Conservation (phyloP, 805 yeast genomes). For the Yueomyces sp. region DNA sequence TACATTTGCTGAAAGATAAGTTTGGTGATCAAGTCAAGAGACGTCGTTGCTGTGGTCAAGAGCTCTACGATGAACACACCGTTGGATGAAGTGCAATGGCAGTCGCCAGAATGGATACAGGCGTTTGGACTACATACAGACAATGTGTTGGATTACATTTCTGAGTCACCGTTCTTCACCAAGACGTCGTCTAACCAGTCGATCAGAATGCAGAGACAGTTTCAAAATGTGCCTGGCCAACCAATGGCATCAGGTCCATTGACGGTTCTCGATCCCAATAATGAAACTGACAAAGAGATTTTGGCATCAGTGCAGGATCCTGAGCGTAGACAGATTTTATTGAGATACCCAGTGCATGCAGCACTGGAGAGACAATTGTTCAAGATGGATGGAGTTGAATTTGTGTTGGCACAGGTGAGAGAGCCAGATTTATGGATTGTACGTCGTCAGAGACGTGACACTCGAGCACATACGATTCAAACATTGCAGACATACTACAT, state of each 20-base stretch:
- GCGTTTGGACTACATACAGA: conserved; percentile 74
- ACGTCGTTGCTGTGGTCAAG: too few relatives aligned
- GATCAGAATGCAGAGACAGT: conserved; percentile 88
- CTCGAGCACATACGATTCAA: conserved; percentile 4
- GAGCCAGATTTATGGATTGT: conserved; percentile 94
- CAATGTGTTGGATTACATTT: conserved; percentile 84
- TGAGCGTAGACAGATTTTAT: conserved; percentile 12
- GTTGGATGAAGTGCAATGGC: conserved; percentile 90
- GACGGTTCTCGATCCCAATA: not conserved
- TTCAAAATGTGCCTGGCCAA: conserved; percentile 23
- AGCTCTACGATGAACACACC: conserved; percentile 12
- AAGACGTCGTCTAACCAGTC: conserved; percentile 90
- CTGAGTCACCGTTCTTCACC: conserved; percentile 91
- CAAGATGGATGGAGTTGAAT: conserved; percentile 80
- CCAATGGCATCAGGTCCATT: conserved; percentile 13
- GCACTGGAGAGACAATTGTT: conserved; percentile 43
- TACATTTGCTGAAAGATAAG: too few relatives aligned
- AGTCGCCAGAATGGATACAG: conserved; percentile 95
- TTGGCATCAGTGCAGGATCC: conserved; percentile 6
- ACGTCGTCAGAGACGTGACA: conserved; percentile 59
- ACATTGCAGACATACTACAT: conserved; percentile 71
- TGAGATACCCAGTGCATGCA: conserved; percentile 19
- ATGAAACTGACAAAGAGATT: not conserved
- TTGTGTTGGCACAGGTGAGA: conserved; percentile 53
- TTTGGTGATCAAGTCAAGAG: too few relatives aligned